Evolutionary conservation across 805 yeast species (phyloP).

Genomic region (Kuraishia floccosa): DNA sequence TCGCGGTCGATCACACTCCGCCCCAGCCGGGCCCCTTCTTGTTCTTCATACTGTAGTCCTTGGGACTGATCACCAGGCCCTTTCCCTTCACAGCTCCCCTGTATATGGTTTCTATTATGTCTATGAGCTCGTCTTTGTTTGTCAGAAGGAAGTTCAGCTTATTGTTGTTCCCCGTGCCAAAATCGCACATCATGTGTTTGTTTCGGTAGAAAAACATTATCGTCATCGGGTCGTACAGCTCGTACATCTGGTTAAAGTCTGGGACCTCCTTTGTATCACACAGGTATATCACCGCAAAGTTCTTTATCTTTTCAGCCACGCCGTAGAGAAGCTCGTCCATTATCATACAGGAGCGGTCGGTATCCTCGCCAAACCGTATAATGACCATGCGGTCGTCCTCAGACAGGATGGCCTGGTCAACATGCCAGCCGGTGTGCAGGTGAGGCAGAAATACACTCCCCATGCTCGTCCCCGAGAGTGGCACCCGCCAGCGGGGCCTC

Average conservation of each 20-base stretch:
- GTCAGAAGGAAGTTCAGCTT: conserved; percentile 74
- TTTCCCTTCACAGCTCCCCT: conserved; percentile 89
- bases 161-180: conserved; percentile 96
- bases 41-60: conserved; percentile 38
- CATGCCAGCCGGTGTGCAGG: conserved; percentile 86
- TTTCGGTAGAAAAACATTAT: conserved; percentile 90
- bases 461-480: too few relatives aligned
- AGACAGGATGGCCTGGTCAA: conserved; percentile 89
- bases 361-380: conserved; percentile 78
- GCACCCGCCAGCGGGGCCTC: too few relatives aligned
- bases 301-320: conserved; percentile 73
- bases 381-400: conserved; percentile 86
- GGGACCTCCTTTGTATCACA: conserved; percentile 87
- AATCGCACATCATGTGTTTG: conserved; percentile 97
- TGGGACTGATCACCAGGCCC: conserved; percentile 82
- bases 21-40: too few relatives aligned
- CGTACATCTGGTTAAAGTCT: conserved; percentile 87
- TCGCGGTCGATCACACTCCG: too few relatives aligned
- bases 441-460: conserved; percentile 80
- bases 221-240: conserved; percentile 80
- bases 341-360: conserved; percentile 67
- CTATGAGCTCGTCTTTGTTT: conserved; percentile 83
- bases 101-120: conserved; percentile 79
- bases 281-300: conserved; percentile 79
- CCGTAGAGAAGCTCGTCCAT: conserved; percentile 82